Base-by-base conservation (phyloP, 2,329 filamentous ascomycete species). In the Grosmannia clavigera region DNA sequence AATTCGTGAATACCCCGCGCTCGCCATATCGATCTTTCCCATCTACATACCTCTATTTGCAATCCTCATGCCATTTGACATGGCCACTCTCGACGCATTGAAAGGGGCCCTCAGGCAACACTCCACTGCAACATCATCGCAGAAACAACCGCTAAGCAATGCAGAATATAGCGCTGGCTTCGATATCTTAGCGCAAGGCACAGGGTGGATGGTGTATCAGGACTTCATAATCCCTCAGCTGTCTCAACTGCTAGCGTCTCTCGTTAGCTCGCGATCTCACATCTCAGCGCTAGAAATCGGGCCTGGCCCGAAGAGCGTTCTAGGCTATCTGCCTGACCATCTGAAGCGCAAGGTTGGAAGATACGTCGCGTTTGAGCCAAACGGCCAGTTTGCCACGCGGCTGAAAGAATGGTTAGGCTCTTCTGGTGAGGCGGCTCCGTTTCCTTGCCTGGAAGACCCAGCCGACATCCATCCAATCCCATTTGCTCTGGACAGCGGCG, bases 201-300 rank as follows among this genome's bases (percentile, higher is more conserved):
- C 68, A 43, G 73, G 68, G 61, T 73, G 69, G 70, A 63, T 27
- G 25, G 72, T 65, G 0, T 82, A 83, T 67, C 64, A 73, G 66
- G 68, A 77, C 56, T 84, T 83, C 67, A 75, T 83, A 38, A 69
- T 77, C 52, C 78, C 80, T 55, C 74, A 80, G 51, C 68, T 84
- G 5, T 69, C 70, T 57, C 65, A 68, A 43, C 62, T 79, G 0
- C 64, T 84, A 2, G 56, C 59, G 1, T 65, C 73, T 59, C 70
- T 81, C 40, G 70, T 43, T 5, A 19, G 29, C n/a, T 76, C 75
- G 6, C 73, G 71, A 35, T 57, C 6, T 31, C 55, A 65, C 14
- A 68, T 85, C 62, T 83, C 81, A 3, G 75, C 78, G 19, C 72
- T 86, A 6, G 83, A 86, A 65, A 78, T 85, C 57, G 81, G 81